Evolutionary conservation across 768 basidiomycete genomes (phyloP).

Genomic region (Podaxis carcinomalis): DNA sequence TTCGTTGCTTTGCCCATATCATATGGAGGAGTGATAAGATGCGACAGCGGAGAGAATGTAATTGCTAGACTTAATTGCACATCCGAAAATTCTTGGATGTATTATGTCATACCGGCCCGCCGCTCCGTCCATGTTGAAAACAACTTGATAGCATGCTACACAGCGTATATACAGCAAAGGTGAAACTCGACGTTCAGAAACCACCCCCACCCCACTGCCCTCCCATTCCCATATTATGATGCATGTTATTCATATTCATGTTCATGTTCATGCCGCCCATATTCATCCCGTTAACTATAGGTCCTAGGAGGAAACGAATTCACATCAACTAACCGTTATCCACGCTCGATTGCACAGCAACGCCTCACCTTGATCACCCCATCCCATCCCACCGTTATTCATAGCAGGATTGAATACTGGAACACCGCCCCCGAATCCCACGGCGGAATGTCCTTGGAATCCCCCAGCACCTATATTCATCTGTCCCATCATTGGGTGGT

Average conservation of each 20-base stretch:
- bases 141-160: neutral
- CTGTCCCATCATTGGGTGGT: conserved; percentile 26
- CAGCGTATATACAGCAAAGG: neutral
- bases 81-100: neutral
- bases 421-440: conserved; percentile 26
- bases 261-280: conserved; percentile 21
- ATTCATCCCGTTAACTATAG: conserved; percentile 19
- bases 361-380: conserved; percentile 10
- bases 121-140: neutral
- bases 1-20: conserved; percentile 56
- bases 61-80: neutral
- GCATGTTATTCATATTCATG: conserved; percentile 18
- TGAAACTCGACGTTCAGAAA: conserved; percentile 11
- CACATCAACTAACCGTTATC: conserved; percentile 12
- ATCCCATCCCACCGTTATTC: conserved; percentile 16
- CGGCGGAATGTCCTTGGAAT: conserved; percentile 16
- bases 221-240: conserved; percentile 19
- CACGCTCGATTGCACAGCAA: conserved; percentile 11
- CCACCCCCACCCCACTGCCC: conserved; percentile 20
- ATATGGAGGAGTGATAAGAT: neutral
- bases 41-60: neutral
- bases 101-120: conserved; percentile 5
- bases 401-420: conserved; percentile 13
- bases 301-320: conserved; percentile 7
- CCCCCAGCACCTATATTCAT: conserved; percentile 31